phyloP scores from a whole-genome alignment of 768 basidiomycete species.

The Sarcodon aspratus region DNA sequence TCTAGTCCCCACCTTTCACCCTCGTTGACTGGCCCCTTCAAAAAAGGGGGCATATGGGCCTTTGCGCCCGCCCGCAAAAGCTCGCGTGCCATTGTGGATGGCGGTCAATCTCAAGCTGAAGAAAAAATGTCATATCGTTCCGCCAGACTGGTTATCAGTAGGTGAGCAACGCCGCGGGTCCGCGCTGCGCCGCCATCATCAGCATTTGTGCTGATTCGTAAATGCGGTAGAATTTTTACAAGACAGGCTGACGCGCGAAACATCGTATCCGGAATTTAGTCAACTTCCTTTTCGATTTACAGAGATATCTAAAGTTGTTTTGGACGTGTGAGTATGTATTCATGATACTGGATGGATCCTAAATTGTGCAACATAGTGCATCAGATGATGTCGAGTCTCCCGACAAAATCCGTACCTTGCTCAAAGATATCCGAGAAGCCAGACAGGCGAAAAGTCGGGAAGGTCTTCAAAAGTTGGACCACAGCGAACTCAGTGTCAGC shows the following conservation, averaged over 20 bases:
- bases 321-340: conserved; percentile 70
- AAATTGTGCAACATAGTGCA: conserved; percentile 39
- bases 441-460: conserved; percentile 89
- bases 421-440: conserved; percentile 94
- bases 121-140: conserved; percentile 87
- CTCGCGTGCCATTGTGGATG: conserved; percentile 92
- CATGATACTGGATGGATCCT: background rate
- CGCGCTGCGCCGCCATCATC: background rate
- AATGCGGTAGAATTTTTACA: conserved; percentile 64
- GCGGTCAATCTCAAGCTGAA: conserved; percentile 89
- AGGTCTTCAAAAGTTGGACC: conserved; percentile 71
- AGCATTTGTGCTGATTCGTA: background rate
- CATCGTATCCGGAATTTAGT: conserved; percentile 61
- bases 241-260: conserved; percentile 64
- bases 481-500: conserved; percentile 70
- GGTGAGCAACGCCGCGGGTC: conserved; percentile 37
- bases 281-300: conserved; percentile 79
- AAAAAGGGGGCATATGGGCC: conserved; percentile 86
- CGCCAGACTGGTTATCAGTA: conserved; percentile 81
- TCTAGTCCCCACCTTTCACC: background rate
- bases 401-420: conserved; percentile 71
- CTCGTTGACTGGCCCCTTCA: background rate
- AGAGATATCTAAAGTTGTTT: conserved; percentile 81
- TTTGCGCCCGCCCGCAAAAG: conserved; percentile 75
- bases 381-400: conserved; percentile 82